These are phyloP conservation scores for Aspergillus sergii DNA, from an alignment of 2,329 filamentous ascomycete genomes.

Conservation along the genomic window DNA sequence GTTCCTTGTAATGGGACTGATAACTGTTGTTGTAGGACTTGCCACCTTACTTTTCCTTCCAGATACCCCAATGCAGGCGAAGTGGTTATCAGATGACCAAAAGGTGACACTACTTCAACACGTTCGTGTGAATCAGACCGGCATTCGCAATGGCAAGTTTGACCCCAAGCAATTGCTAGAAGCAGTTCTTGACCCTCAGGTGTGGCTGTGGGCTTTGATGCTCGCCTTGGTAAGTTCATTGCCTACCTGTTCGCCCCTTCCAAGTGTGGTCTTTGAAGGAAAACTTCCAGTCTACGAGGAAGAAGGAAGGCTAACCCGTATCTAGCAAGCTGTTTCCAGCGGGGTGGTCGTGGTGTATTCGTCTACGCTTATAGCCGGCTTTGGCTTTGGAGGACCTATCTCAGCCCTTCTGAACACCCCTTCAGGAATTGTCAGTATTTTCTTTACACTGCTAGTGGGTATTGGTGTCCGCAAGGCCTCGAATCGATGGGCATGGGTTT, in stretches of 20 bases:
- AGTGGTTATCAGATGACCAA: slow-evolving; percentile 35
- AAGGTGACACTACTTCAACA: slow-evolving; percentile 45
- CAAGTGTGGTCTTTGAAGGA: too few species aligned
- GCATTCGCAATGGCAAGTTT: slow-evolving; percentile 54
- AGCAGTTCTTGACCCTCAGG: slow-evolving; percentile 48
- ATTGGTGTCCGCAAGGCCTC: slow-evolving; percentile 45
- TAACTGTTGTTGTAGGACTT: slow-evolving; percentile 45
- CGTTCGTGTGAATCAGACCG: slow-evolving; percentile 53
- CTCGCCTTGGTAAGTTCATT: slow-evolving; percentile 5
- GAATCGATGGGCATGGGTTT: slow-evolving; percentile 46
- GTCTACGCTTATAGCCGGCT: slow-evolving; percentile 45
- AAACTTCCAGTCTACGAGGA: neutral
- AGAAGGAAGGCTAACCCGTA: neutral
- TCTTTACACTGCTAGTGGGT: slow-evolving; percentile 44
- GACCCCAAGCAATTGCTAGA: slow-evolving; percentile 52
- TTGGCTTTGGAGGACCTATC: slow-evolving; percentile 47
- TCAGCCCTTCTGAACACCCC: slow-evolving; percentile 51
- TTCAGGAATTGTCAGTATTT: slow-evolving; percentile 45
- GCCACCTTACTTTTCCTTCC: slow-evolving; percentile 44
- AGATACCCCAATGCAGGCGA: slow-evolving; percentile 11
- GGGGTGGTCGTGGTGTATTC: slow-evolving; percentile 51
- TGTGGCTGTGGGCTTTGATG: slow-evolving; percentile 46
- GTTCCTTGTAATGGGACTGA: slow-evolving; percentile 50
- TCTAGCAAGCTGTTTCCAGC: slow-evolving; percentile 30
- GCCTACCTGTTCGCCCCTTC: neutral